A percentile compares a stretch with the other conserved stretches of the same genome.
These are phyloP conservation scores for Thamnidium elegans DNA, from an alignment of 192 early-diverging fungal genomes.

Conservation along the genomic window DNA sequence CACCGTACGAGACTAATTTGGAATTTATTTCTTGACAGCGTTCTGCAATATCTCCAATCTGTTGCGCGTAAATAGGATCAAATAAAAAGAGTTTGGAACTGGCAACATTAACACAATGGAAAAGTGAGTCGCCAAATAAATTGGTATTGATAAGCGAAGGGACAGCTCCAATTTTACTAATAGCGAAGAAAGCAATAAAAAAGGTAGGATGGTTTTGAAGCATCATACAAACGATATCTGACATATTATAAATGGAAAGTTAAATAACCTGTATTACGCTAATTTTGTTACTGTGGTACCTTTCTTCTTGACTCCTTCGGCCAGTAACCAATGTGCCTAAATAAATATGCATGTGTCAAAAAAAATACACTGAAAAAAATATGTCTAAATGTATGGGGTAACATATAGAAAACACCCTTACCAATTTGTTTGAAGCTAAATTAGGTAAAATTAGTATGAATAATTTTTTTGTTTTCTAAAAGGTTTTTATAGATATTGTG, in stretches of 20 bases:
- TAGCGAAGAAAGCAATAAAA: conserved; percentile 49
- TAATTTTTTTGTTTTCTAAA: not conserved
- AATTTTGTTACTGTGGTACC: conserved; percentile 9
- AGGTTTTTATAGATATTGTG: not conserved
- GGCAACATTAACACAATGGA: conserved; percentile 43
- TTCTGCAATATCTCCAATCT: conserved; percentile 22
- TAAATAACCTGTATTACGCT: not conserved
- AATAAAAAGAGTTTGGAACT: conserved; percentile 42
- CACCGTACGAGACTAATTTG: conserved; percentile 29
- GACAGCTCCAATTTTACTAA: conserved; percentile 54
- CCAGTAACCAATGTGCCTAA: conserved; percentile 29
- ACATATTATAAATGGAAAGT: conserved; percentile 18
- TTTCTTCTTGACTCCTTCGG: conserved; percentile 22
- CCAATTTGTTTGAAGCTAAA: conserved; percentile 29
- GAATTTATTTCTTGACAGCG: conserved; percentile 13
- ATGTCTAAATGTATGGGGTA: not conserved
- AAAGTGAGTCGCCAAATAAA: conserved; percentile 36
- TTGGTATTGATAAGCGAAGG: conserved; percentile 64
- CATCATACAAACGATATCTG: conserved; percentile 55
- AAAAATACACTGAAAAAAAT: not conserved
- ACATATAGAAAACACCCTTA: not conserved
- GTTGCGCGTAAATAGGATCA: conserved; percentile 36
- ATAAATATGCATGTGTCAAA: not conserved
- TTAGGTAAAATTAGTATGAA: not conserved
- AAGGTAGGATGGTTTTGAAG: conserved; percentile 56